These are phyloP conservation scores for Starmerella stigmatis DNA, from an alignment of 805 yeast genomes.

Conservation along the genomic window DNA sequence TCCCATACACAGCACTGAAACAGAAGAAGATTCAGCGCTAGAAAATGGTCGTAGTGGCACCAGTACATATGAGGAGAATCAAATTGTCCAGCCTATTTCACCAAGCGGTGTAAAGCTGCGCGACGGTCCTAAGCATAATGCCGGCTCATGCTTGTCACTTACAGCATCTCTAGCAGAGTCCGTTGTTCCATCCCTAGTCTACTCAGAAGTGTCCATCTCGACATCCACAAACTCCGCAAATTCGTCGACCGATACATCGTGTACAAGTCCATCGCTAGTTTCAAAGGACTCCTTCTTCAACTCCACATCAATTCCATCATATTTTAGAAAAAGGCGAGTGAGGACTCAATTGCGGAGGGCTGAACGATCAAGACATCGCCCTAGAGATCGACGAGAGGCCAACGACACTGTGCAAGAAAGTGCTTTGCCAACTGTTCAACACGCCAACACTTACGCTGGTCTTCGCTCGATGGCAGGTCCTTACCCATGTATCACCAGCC, in stretches of 20 bases:
- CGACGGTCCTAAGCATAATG: not conserved
- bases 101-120: not conserved
- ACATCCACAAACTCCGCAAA: not conserved
- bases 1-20: too few species aligned
- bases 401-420: too few species aligned
- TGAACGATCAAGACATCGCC: not conserved
- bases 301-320: not conserved
- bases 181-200: not conserved
- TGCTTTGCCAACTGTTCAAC: not conserved
- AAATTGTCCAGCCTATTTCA: not conserved
- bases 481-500: slow-evolving; percentile 6
- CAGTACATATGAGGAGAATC: too few species aligned
- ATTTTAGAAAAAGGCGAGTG: too few species aligned
- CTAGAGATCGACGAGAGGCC: not conserved
- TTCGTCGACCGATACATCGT: not conserved
- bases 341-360: too few species aligned
- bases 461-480: slow-evolving; percentile 14
- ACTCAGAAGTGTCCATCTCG: not conserved
- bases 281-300: not conserved
- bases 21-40: too few species aligned
- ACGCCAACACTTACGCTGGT: slow-evolving; percentile 12
- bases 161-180: not conserved
- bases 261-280: not conserved
- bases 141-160: not conserved
- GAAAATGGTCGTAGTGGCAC: not conserved